Base-by-base conservation (phyloP, 2,329 filamentous ascomycete species). In the Fragosphaeria purpurea region DNA sequence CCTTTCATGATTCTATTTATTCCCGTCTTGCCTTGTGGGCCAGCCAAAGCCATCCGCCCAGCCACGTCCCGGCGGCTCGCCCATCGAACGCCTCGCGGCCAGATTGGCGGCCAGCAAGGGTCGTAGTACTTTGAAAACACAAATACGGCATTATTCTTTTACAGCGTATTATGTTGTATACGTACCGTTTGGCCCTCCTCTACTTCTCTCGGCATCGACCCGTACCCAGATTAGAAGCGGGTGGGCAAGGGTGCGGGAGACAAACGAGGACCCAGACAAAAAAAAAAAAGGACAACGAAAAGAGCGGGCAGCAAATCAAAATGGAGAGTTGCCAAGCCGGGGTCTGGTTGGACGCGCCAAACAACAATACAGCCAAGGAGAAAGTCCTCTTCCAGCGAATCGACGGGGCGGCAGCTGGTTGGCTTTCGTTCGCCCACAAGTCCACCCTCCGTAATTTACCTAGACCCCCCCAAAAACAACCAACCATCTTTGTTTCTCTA, bases 331-430 rank as follows among this genome's bases (percentile, higher is more conserved):
- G 4, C 22, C 11, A 30, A 10, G 51, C 49, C 42, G 43, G 47
- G 33, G 46, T 44, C 41, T 55, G 51, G 42, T 53, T 53, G 58
- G 56, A 30, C 40, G 35, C 42, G 47, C 47, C 51, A 52, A 53
- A 51, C 53, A 55, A 56, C 52, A 51, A 40, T 11, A n/a, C n/a
- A 45, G 10, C 11, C 9, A 45, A 38, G 44, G n/a, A 43, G 30
- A 32, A n/a, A 34, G 22, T 22, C 22, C 22, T 22, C 22, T 22
- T 22, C 22, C 22, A 22, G 22, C 22, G 22, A 22, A 22, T 22
- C 22, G 22, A 22, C 22, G 22, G 22, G 22, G 22, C 22, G 22
- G 22, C 22, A 22, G 22, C 22, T 22, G 22, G 22, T 22, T 22
- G 22, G 22, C 22, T 22, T 22, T 22, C 22, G 22, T 22, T 22